A percentile compares a stretch with the other conserved stretches of the same genome.
Evolutionary conservation across 2,329 filamentous ascomycete species (phyloP).

Genomic region (Fusarium abutilonis): DNA sequence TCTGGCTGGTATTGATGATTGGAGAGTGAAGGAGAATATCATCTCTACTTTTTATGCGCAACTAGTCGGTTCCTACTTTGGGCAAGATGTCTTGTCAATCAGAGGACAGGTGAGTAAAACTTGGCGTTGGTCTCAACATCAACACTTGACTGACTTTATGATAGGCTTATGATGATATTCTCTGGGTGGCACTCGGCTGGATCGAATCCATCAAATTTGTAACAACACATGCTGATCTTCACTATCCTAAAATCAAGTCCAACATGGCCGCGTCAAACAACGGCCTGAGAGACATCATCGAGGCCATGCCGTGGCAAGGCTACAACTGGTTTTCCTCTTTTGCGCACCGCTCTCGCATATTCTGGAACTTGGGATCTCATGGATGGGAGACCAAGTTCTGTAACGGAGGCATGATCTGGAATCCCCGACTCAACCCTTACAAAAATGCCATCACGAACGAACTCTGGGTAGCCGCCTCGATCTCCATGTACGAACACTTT

Average conservation of each 20-base stretch:
- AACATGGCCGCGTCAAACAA: slow-evolving; percentile 26
- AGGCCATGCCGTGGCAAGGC: slow-evolving; percentile 74
- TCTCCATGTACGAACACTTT: slow-evolving; percentile 90
- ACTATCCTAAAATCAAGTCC: slow-evolving; percentile 57
- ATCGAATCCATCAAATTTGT: slow-evolving; percentile 83
- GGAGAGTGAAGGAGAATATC: slow-evolving; percentile 75
- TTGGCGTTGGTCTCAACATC: rapidly evolving
- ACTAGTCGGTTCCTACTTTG: slow-evolving; percentile 81
- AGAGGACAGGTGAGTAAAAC: slow-evolving; percentile 61
- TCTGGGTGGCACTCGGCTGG: slow-evolving; percentile 96
- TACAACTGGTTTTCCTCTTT: slow-evolving; percentile 79
- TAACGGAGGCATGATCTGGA: slow-evolving; percentile 91
- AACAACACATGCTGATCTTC: slow-evolving; percentile 70
- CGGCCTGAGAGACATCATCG: slow-evolving; percentile 48
- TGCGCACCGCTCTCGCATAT: slow-evolving; percentile 82
- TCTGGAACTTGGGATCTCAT: slow-evolving; percentile 80
- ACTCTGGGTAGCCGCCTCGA: slow-evolving; percentile 84
- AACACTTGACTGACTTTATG: neutral
- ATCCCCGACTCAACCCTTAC: slow-evolving; percentile 80
- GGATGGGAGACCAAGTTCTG: slow-evolving; percentile 88
- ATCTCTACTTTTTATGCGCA: slow-evolving; percentile 86
- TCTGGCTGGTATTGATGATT: slow-evolving; percentile 50
- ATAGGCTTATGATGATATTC: slow-evolving; percentile 90
- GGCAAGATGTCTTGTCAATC: slow-evolving; percentile 80
- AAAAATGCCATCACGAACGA: slow-evolving; percentile 98